Evolutionary conservation across 371 early-diverging fungal genomes (phyloP), one percentile per base, ranked within the genome.

Genomic region (Parasitella parasitica): DNA sequence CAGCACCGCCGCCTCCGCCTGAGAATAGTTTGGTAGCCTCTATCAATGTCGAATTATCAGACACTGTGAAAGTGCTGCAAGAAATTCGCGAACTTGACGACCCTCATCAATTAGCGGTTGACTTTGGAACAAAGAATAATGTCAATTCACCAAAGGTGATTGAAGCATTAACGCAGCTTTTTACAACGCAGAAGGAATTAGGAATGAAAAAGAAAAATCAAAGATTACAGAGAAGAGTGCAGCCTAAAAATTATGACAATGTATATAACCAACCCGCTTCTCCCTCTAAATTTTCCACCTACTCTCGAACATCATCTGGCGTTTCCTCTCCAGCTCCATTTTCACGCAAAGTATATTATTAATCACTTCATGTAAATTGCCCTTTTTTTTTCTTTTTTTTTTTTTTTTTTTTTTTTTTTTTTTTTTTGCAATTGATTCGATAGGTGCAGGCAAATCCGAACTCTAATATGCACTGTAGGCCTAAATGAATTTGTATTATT

Each of bases 71-170:
- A 26, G 32, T 60, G 0, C 18, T 32, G 3, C 64, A 64, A 6
- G 46, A 38, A 2, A 57, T 69, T 15, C 41, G 36, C 9, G 69
- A 69, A 34, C 22, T 69, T 32, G 69, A 69, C 35, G 64, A 69
- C 5, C 69, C 69, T 7, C 6, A 9, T 4, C 20, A 69, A 24
- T 18, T 69, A 15, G 69, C 69, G 1, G 3, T 30, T 2, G 43
- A 51, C 6, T 59, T 69, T 64, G 69, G 52, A 28, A 6, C 43
- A 12, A 56, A 43, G 9, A 18, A 66, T 22, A 69, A 64, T 34
- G 12, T 63, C n/a, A 32, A 37, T 3, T 20, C 46, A 2, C 30
- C 28, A 6, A 59, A 51, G 4, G 46, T 64, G 2, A 34, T 64
- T 56, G 49, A 32, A 6, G 69, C 64, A 2, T 22, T 69, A 16